These are phyloP conservation scores for Brassica carinata DNA, from an alignment of 345 rosid genomes.

Conservation along the genomic window DNA sequence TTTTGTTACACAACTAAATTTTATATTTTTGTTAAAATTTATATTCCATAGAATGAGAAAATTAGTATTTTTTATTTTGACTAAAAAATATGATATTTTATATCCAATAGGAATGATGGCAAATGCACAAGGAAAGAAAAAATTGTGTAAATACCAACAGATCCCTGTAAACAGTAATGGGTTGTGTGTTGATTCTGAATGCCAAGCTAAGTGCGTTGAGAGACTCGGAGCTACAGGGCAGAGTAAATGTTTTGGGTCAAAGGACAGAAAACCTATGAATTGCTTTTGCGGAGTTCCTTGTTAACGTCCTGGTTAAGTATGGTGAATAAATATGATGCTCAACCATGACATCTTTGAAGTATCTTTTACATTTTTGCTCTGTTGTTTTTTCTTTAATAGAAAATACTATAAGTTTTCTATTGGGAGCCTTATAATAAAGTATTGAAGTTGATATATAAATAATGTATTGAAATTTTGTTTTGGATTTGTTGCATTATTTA, in stretches of 20 bases:
- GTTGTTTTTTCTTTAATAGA: background rate
- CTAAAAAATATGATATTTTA: background rate
- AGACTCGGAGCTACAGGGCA: background rate
- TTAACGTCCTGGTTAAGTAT: background rate
- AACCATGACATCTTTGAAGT: background rate
- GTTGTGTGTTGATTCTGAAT: background rate
- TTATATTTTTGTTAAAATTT: background rate
- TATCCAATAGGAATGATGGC: background rate
- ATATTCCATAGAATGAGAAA: background rate
- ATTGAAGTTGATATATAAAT: background rate
- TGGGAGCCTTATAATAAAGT: background rate
- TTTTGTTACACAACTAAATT: background rate
- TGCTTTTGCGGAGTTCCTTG: background rate
- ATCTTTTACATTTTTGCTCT: background rate
- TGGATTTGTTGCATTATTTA: background rate
- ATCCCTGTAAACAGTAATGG: background rate
- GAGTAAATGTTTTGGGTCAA: background rate
- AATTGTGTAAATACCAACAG: background rate
- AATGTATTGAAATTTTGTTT: background rate
- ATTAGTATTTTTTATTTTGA: background rate
- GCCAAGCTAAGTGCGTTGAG: background rate
- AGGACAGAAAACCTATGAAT: background rate
- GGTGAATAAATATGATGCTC: background rate
- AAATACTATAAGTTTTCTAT: background rate
- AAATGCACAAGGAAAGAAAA: background rate